These are phyloP conservation scores for Apiospora marii DNA, from an alignment of 2,329 filamentous ascomycete genomes.

Conservation along the genomic window DNA sequence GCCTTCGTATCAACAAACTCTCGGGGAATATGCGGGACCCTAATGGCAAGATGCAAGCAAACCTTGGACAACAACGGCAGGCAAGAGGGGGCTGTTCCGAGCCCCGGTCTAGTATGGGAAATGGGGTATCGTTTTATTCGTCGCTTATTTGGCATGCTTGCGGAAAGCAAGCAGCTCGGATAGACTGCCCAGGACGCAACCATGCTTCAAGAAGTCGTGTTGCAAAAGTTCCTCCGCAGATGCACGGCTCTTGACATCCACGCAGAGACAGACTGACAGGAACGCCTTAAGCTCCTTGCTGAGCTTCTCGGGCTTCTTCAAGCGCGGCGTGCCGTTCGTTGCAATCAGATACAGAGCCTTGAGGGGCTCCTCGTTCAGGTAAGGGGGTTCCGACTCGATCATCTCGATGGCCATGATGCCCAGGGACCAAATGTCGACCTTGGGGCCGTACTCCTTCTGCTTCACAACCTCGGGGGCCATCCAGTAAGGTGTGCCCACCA, in stretches of 20 bases:
- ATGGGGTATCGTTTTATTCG: conserved; percentile 28
- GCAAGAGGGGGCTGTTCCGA: conserved; percentile 10
- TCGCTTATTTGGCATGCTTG: conserved; percentile 69
- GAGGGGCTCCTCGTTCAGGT: conserved; percentile 96
- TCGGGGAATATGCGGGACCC: conserved; percentile 20
- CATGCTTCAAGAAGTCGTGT: conserved; percentile 94
- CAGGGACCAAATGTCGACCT: conserved; percentile 98
- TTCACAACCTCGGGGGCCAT: conserved; percentile 99
- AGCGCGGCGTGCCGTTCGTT: conserved; percentile 92
- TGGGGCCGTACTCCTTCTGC: conserved; percentile 97
- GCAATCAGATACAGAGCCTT: conserved; percentile 98
- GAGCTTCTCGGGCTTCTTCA: conserved; percentile 98
- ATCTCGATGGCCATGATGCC: conserved; percentile 99
- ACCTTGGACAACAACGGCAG: conserved; percentile 16
- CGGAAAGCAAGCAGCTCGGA: conserved; percentile 90
- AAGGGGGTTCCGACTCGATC: conserved; percentile 98
- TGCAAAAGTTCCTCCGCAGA: conserved; percentile 88
- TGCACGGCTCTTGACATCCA: conserved; percentile 93
- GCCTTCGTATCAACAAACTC: conserved; percentile 20
- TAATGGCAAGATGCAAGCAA: conserved; percentile 18
- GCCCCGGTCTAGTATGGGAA: conserved; percentile 18
- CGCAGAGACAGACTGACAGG: conserved; percentile 93
- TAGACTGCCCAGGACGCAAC: conserved; percentile 83
- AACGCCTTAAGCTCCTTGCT: conserved; percentile 98
- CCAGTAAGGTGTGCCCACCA: conserved; percentile 99